phyloP scores from a whole-genome alignment of 2,329 filamentous ascomycete genomes.

The Alternaria postmessia region DNA sequence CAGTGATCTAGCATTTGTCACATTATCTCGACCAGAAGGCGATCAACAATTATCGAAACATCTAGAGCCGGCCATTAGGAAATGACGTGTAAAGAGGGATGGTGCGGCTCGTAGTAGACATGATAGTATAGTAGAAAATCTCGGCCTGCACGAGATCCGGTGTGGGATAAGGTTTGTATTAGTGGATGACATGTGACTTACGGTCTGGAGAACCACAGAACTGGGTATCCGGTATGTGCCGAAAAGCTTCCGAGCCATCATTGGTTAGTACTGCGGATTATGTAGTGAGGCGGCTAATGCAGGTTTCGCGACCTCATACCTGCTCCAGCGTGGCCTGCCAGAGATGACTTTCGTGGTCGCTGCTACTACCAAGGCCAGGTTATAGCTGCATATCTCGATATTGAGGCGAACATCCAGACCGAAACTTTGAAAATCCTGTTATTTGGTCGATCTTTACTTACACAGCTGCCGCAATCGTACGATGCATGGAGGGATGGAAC shows the following conservation, averaged over 20 bases:
- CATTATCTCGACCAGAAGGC: background rate
- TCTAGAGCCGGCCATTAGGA: background rate
- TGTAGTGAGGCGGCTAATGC: slow-evolving; percentile 13
- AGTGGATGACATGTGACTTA: slow-evolving; percentile 3
- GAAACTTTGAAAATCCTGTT: slow-evolving; percentile 5
- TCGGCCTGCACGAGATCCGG: slow-evolving; percentile 3
- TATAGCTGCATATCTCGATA: background rate
- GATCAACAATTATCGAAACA: background rate
- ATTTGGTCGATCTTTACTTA: slow-evolving; percentile 13
- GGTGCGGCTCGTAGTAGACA: background rate
- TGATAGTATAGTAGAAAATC: slow-evolving; percentile 1
- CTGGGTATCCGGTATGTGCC: slow-evolving; percentile 4
- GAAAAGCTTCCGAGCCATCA: slow-evolving; percentile 9
- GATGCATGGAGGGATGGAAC: slow-evolving; percentile 17
- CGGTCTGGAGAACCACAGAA: slow-evolving; percentile 1
- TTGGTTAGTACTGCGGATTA: background rate
- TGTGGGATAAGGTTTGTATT: slow-evolving; percentile 12
- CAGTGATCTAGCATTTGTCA: background rate
- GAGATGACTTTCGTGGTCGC: background rate
- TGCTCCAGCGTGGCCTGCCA: slow-evolving; percentile 3
- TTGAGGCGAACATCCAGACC: background rate
- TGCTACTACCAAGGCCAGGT: slow-evolving; percentile 11
- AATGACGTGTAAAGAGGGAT: background rate
- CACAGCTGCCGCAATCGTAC: slow-evolving; percentile 13
- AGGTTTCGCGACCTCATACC: slow-evolving; percentile 2